phyloP scores from a whole-genome alignment of 31 red algal species.

The Odonthalia washingtoniensis region DNA sequence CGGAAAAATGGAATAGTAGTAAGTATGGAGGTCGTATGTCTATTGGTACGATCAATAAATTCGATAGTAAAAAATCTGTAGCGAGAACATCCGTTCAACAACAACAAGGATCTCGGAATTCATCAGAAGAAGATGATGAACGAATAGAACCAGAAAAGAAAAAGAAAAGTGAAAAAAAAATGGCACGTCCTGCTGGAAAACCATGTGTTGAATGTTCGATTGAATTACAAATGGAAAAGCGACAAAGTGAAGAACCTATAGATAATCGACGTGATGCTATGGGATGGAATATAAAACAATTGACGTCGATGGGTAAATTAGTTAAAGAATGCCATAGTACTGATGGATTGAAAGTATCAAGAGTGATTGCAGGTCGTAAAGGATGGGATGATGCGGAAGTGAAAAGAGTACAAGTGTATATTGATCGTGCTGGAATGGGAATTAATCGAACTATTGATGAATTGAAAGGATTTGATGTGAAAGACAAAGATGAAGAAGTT shows the following conservation, averaged over 20 bases:
- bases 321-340: conserved; percentile 26
- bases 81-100: conserved; percentile 19
- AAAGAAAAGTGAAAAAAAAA: conserved; percentile 22
- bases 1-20: not conserved
- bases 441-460: conserved; percentile 22
- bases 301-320: conserved; percentile 33
- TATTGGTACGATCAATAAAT: no score
- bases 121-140: conserved; percentile 43
- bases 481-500: conserved; percentile 17
- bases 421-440: conserved; percentile 1
- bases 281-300: conserved; percentile 39
- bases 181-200: not conserved
- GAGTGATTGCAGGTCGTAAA: not conserved
- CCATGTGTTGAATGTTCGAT: not conserved
- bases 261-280: conserved; percentile 25
- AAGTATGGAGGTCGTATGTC: no score
- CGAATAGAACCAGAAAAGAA: conserved; percentile 17
- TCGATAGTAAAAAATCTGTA: not conserved
- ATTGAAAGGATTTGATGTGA: conserved; percentile 25
- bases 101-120: not conserved
- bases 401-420: conserved; percentile 11
- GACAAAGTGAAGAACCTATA: not conserved
- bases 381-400: conserved; percentile 30
- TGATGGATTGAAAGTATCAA: conserved; percentile 2
- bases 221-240: not conserved